A percentile compares a stretch with the other conserved stretches of the same genome.
phyloP scores from a whole-genome alignment of 306 rosid species.

The Echinosophora koreensis region DNA sequence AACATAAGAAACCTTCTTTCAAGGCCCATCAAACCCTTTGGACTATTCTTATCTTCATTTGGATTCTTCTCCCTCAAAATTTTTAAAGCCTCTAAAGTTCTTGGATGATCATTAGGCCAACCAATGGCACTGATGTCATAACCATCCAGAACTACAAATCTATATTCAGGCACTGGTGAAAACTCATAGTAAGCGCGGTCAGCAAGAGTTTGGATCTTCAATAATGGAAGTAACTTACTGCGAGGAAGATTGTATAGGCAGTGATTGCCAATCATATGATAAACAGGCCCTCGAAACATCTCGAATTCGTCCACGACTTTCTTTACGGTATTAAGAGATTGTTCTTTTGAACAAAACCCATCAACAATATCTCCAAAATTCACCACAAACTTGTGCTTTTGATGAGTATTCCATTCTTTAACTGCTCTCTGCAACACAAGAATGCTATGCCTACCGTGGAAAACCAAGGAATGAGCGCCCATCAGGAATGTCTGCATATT shows the following conservation, averaged over 20 bases:
- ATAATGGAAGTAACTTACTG: conserved; percentile 70
- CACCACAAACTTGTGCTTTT: conserved; percentile 70
- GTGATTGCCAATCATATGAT: conserved; percentile 93
- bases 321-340: conserved; percentile 66
- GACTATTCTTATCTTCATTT: conserved; percentile 84
- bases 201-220: conserved; percentile 66
- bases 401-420: conserved; percentile 72
- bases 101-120: conserved; percentile 86
- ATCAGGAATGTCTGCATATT: conserved; percentile 91
- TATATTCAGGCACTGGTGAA: conserved; percentile 74
- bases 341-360: conserved; percentile 83
- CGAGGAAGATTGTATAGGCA: conserved; percentile 97
- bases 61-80: conserved; percentile 77
- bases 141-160: conserved; percentile 85
- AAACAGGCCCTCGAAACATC: conserved; percentile 70
- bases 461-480: conserved; percentile 85
- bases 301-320: conserved; percentile 70
- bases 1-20: conserved; percentile 91
- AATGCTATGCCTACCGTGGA: conserved; percentile 87
- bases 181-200: conserved; percentile 79
- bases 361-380: conserved; percentile 94
- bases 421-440: conserved; percentile 77
- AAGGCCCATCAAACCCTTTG: conserved; percentile 64
- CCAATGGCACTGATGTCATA: conserved; percentile 91
- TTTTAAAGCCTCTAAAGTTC: conserved; percentile 64